Conservation (phyloP, 2,329 filamentous ascomycete genomes). For the Dothideomycetes sp. region DNA sequence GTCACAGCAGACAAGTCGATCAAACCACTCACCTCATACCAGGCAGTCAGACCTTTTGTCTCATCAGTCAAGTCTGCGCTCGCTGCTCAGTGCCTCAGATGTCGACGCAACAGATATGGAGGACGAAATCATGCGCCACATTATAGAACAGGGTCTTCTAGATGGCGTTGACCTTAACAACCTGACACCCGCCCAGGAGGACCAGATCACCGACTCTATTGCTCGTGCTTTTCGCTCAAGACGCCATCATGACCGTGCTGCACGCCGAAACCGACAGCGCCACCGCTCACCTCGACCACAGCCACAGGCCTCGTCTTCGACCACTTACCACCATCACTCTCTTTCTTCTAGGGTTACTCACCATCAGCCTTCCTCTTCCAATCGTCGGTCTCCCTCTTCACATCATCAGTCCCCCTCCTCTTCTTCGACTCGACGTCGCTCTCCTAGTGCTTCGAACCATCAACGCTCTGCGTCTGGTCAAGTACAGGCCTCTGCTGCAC, state of each 20-base stretch:
- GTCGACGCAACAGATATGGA: constrained; percentile 73
- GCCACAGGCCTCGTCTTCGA: not conserved
- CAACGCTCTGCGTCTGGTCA: constrained; percentile 2
- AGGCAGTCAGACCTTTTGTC: not conserved
- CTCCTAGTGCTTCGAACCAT: not conserved
- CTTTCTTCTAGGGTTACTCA: too few relatives aligned
- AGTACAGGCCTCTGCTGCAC: not conserved
- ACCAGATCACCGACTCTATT: constrained; percentile 83
- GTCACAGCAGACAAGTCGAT: not conserved
- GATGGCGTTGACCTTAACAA: constrained; percentile 86
- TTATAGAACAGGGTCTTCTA: constrained; percentile 75
- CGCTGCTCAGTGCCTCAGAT: constrained; percentile 71
- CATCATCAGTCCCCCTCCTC: not conserved
- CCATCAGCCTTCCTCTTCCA: not conserved
- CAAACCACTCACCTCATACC: constrained; percentile 1
- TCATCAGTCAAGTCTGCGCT: constrained; percentile 81
- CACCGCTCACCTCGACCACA: constrained; percentile 28
- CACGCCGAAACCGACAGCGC: constrained; percentile 34
- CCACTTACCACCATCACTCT: not conserved
- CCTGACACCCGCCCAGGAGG: constrained; percentile 72
- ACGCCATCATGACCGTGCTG: constrained; percentile 25
- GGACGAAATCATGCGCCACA: constrained; percentile 80
- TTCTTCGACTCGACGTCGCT: constrained; percentile 1
- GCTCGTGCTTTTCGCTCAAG: constrained; percentile 77
- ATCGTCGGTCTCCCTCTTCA: constrained; percentile 5